phyloP scores from a whole-genome alignment of 208 protist species.

The Balamuthia mandrillaris region DNA sequence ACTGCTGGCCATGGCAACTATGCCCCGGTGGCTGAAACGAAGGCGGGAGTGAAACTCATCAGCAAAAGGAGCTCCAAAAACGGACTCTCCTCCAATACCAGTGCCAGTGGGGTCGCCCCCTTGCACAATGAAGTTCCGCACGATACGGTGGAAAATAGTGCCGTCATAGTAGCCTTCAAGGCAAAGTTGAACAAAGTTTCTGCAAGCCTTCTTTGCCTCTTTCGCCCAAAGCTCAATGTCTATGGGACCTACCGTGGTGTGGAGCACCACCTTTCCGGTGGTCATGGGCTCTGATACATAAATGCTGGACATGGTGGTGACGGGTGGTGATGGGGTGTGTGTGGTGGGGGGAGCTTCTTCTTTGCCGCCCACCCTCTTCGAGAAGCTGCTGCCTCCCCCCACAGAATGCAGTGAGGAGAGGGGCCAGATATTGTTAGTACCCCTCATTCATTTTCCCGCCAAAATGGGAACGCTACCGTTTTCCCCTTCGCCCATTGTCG shows the following conservation, averaged over 20 bases:
- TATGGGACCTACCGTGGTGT: constrained; percentile 69
- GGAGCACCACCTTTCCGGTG: constrained; percentile 74
- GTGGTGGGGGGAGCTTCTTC: too few relatives aligned
- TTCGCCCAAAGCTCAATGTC: constrained; percentile 78
- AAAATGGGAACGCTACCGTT: too few relatives aligned
- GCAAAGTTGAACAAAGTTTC: constrained; percentile 68
- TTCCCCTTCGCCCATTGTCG: too few relatives aligned
- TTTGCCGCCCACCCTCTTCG: too few relatives aligned
- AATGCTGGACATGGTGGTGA: too few relatives aligned
- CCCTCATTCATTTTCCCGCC: too few relatives aligned
- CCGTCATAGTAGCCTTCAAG: constrained; percentile 73
- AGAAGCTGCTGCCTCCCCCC: too few relatives aligned
- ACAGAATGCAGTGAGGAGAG: too few relatives aligned
- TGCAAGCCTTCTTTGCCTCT: constrained; percentile 58
- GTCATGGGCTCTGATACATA: constrained; percentile 68
- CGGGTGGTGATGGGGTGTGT: too few relatives aligned
- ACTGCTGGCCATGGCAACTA: constrained; percentile 70
- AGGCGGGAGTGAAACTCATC: constrained; percentile 74
- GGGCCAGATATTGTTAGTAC: too few relatives aligned
- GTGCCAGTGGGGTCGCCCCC: constrained; percentile 75
- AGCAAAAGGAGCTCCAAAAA: constrained; percentile 53
- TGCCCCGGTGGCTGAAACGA: constrained; percentile 65
- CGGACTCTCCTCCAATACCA: constrained; percentile 63
- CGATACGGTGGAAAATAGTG: constrained; percentile 69
- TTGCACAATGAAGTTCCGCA: constrained; percentile 73